Evolutionary conservation across 192 early-diverging fungal genomes (phyloP).

Genomic region (Polychytrium aggregatum): DNA sequence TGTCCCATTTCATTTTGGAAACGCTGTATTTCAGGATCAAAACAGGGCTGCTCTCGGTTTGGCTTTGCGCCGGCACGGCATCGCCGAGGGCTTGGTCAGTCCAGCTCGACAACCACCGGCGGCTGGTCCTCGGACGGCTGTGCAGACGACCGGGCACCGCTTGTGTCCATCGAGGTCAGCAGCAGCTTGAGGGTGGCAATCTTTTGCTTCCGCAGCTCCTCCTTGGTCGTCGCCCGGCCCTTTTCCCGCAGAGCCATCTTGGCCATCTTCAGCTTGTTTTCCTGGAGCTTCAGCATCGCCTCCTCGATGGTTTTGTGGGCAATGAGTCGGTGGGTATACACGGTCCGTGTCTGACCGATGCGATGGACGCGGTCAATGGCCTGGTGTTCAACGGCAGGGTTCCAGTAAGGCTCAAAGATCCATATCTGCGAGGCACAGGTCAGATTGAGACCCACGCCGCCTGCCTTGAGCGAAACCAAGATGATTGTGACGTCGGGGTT

Average conservation of each 20-base stretch:
- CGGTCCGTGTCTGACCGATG: slow-evolving; percentile 38
- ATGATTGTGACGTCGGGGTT: slow-evolving; percentile 34
- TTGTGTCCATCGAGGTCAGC: too few relatives aligned
- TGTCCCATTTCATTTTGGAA: too few relatives aligned
- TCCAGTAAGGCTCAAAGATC: slow-evolving; percentile 50
- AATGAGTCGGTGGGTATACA: slow-evolving; percentile 37
- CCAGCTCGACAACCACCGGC: too few relatives aligned
- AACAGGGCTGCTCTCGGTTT: too few relatives aligned
- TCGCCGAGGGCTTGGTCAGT: too few relatives aligned
- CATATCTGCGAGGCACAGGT: slow-evolving; percentile 39
- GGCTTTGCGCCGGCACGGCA: too few relatives aligned
- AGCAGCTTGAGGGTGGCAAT: too few relatives aligned
- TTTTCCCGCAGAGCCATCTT: slow-evolving; percentile 25
- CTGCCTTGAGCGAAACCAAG: slow-evolving; percentile 45
- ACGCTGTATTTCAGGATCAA: too few relatives aligned
- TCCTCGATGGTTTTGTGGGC: slow-evolving; percentile 43
- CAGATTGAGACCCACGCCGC: slow-evolving; percentile 50
- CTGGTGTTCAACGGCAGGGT: slow-evolving; percentile 49
- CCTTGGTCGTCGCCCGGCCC: background rate
- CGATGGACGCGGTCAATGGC: slow-evolving; percentile 50
- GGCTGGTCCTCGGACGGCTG: too few relatives aligned
- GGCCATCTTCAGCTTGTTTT: slow-evolving; percentile 29
- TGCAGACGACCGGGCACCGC: too few relatives aligned
- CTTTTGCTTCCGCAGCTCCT: background rate
- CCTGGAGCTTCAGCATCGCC: slow-evolving; percentile 35